These are phyloP conservation scores for Physaria fendleri DNA, from an alignment of 345 rosid species.

Conservation along the genomic window DNA sequence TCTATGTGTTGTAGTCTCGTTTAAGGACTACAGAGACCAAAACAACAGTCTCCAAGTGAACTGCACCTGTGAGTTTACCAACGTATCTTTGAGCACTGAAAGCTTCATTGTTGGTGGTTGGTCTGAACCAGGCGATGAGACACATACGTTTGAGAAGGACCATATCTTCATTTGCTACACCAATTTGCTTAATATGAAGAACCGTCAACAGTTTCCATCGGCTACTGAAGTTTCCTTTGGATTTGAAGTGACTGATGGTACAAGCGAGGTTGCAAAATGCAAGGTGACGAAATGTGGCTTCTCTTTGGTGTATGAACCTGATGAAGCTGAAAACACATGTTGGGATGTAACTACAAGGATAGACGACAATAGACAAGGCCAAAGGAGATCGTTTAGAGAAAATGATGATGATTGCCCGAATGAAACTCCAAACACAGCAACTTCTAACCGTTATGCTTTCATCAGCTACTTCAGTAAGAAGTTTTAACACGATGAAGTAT, in stretches of 20 bases:
- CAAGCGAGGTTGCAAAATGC: conserved; percentile 3
- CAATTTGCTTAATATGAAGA: background rate
- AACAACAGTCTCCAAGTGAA: conserved; percentile 1
- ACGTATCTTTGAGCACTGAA: background rate
- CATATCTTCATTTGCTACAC: conserved; percentile 22
- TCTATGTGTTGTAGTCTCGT: conserved; percentile 8
- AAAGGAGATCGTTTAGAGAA: background rate
- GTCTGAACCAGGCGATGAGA: background rate
- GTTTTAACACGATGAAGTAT: no score
- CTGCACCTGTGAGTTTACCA: background rate
- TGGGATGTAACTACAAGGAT: background rate
- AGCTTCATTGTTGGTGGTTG: conserved; percentile 9
- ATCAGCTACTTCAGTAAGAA: no score
- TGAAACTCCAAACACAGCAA: background rate
- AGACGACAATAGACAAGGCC: background rate
- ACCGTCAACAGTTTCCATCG: background rate
- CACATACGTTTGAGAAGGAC: background rate
- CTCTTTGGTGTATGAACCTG: conserved; percentile 1
- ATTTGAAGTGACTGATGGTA: conserved; percentile 21
- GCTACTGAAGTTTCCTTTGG: background rate
- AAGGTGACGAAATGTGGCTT: conserved; percentile 12
- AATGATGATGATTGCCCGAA: background rate
- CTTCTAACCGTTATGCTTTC: no score
- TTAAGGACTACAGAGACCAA: background rate
- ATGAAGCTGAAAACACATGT: background rate